Percentiles rank a stretch among this genome's conserved stretches.
These are phyloP conservation scores for Chrysosporium queenslandicum DNA, from an alignment of 2,329 filamentous ascomycete species.

Conservation along the genomic window DNA sequence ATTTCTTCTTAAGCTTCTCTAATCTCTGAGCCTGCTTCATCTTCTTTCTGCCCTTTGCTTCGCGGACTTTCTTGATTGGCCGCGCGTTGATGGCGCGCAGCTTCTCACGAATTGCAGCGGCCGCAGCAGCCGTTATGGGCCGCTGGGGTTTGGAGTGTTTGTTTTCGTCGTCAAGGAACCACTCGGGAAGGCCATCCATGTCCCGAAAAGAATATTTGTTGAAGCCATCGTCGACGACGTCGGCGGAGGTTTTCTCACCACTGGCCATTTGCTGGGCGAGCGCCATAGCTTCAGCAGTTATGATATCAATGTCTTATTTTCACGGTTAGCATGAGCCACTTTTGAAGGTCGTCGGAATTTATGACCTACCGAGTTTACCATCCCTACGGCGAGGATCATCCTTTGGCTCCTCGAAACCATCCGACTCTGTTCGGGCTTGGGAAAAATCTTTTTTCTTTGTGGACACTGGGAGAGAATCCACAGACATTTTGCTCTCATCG, in stretches of 20 bases:
- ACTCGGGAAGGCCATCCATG: slow-evolving; percentile 82
- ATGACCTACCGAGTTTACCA: slow-evolving; percentile 36
- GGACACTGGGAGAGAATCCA: neutral
- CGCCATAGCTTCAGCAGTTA: slow-evolving; percentile 98
- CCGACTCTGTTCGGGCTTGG: slow-evolving; percentile 26
- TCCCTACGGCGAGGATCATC: slow-evolving; percentile 35
- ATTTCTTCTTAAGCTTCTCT: slow-evolving; percentile 96
- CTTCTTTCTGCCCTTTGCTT: slow-evolving; percentile 95
- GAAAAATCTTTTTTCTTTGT: slow-evolving; percentile 25
- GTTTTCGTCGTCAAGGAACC: slow-evolving; percentile 91
- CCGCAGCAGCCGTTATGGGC: slow-evolving; percentile 85
- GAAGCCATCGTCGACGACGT: slow-evolving; percentile 83
- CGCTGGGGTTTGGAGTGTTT: slow-evolving; percentile 74
- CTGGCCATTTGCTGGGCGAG: slow-evolving; percentile 85
- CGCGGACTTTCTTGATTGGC: slow-evolving; percentile 97
- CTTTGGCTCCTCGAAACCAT: slow-evolving; percentile 17
- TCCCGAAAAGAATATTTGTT: slow-evolving; percentile 90
- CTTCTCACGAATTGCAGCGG: slow-evolving; percentile 89
- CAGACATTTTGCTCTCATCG: slow-evolving; percentile 3
- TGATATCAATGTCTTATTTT: slow-evolving; percentile 78
- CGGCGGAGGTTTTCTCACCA: slow-evolving; percentile 66
- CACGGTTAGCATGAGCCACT: neutral
- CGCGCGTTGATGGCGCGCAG: slow-evolving; percentile 82
- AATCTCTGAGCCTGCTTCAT: slow-evolving; percentile 81
- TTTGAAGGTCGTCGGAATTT: slow-evolving; percentile 13